These are phyloP conservation scores for Cutaneotrichosporon sp. DNA, from an alignment of 1,284 basidiomycete species.

Conservation along the genomic window DNA sequence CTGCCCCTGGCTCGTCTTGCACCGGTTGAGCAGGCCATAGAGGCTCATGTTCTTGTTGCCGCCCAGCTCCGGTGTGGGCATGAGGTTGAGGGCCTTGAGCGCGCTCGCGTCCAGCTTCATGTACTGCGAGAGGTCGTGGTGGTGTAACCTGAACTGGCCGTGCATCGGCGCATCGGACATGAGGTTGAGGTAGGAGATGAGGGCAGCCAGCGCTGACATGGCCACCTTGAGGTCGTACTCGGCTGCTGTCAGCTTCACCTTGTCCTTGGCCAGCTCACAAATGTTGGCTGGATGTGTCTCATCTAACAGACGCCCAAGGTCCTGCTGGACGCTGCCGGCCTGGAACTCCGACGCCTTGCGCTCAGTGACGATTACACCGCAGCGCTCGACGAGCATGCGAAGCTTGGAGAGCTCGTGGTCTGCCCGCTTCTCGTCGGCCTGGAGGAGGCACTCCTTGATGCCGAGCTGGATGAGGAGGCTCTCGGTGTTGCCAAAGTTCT, in stretches of 20 bases:
- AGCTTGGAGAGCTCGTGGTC: slow-evolving; percentile 87
- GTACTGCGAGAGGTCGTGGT: slow-evolving; percentile 90
- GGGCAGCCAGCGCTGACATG: slow-evolving; percentile 75
- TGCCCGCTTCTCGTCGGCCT: slow-evolving; percentile 57
- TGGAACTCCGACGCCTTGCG: slow-evolving; percentile 83
- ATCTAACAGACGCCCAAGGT: slow-evolving; percentile 74
- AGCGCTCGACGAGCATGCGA: slow-evolving; percentile 80
- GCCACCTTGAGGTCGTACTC: slow-evolving; percentile 78
- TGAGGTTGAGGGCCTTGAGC: slow-evolving; percentile 82
- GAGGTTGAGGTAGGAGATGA: slow-evolving; percentile 80
- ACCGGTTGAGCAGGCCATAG: slow-evolving; percentile 87
- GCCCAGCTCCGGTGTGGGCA: slow-evolving; percentile 66
- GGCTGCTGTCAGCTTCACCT: slow-evolving; percentile 58
- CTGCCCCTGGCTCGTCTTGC: slow-evolving; percentile 96
- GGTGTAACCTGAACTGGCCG: slow-evolving; percentile 75
- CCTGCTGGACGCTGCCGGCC: slow-evolving; percentile 77
- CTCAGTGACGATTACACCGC: slow-evolving; percentile 87
- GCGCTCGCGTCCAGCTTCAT: slow-evolving; percentile 97
- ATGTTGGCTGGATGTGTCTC: slow-evolving; percentile 56
- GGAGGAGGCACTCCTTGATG: slow-evolving; percentile 82
- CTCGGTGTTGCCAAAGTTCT: slow-evolving; percentile 94
- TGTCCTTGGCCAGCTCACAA: slow-evolving; percentile 53
- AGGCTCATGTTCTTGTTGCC: slow-evolving; percentile 77
- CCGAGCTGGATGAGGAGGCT: slow-evolving; percentile 94
- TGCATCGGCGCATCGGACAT: slow-evolving; percentile 80